Conservation (phyloP, 106 monocot genomes). For the Dendrobium nobile region DNA sequence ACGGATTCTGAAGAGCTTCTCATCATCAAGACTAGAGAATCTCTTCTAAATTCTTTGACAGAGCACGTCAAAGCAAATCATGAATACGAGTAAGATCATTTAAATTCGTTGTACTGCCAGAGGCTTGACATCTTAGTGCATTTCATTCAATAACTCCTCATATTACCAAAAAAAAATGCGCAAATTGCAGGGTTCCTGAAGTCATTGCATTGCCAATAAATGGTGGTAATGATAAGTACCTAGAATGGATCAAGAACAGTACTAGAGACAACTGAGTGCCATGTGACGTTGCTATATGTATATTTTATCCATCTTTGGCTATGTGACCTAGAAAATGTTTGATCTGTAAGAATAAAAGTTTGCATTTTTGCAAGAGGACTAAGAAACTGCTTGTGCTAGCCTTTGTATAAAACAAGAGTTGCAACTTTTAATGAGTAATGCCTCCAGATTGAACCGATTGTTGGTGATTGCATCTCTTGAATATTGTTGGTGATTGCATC, state of each 20-base stretch:
- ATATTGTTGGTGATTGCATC: too few species aligned
- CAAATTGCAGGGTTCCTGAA: constrained; percentile 64
- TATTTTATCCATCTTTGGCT: not conserved
- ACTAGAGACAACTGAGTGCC: constrained; percentile 49
- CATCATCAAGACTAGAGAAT: constrained; percentile 79
- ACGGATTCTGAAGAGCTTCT: constrained; percentile 81
- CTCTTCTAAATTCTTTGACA: constrained; percentile 66
- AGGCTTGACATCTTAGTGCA: not conserved
- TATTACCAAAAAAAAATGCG: not conserved
- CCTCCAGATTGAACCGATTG: too few species aligned
- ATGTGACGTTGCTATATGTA: not conserved
- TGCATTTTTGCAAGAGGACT: not conserved
- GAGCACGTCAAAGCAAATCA: constrained; percentile 93
- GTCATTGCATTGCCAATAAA: constrained; percentile 76
- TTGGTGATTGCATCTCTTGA: too few species aligned
- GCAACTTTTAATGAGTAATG: too few species aligned
- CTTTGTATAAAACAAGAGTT: too few species aligned
- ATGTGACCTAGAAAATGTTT: not conserved
- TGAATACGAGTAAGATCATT: constrained; percentile 75
- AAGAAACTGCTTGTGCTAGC: not conserved
- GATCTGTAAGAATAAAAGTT: not conserved
- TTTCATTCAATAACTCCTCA: not conserved
- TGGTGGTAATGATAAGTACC: constrained; percentile 77
- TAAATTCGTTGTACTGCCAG: not conserved
- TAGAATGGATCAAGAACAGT: constrained; percentile 86